Evolutionary conservation across 2,329 filamentous ascomycete species (phyloP), one percentile per base, ranked within the genome.

Genomic region (Reticulascus tulasneorum): DNA sequence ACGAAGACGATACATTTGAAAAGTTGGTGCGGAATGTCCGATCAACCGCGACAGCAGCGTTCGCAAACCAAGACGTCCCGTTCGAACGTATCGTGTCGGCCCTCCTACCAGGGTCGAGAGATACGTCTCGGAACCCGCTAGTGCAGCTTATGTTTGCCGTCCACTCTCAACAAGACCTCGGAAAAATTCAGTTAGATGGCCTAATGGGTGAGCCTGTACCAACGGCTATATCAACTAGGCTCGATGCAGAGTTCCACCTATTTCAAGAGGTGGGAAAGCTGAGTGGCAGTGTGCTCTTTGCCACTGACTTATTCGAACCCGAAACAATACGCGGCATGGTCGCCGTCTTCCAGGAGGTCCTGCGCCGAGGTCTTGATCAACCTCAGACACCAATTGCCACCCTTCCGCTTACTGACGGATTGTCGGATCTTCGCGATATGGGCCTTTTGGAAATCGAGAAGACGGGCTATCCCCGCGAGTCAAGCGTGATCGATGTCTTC

Each of bases 401-500:
- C 23, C 23, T 33, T 9, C 31, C 31, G 1, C 31, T 33, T 8
- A 33, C 31, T 7, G 16, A 26, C 16, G 31, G 31, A 18, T 18
- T 33, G 12, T 6, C 31, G 11, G n/a, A 12, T 8, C 44, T 51
- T 4, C 37, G 45, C 3, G 9, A 20, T 6, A 35, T 48, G 35
- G 48, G 48, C 2, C 25, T 53, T 1, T 12, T 51, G 7, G 20
- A 46, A 4, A 26, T 48, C 7, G 19, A 50, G 1, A 20, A 28
- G 10, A 38, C 35, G 2, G 23, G 42, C 22, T 51, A 52, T 23
- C 42, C 48, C 7, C 38, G 38, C 1, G 38, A 53, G 2, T 42
- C 44, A 2, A 53, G 46, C 30, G 20, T 54, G 0, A 25, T 53
- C 4, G 48, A 54, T 15, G 23, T 55, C 4, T 54, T 55, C 40